Conservation (phyloP, 108 stramenopile species). For the Conticribra guillardii region DNA sequence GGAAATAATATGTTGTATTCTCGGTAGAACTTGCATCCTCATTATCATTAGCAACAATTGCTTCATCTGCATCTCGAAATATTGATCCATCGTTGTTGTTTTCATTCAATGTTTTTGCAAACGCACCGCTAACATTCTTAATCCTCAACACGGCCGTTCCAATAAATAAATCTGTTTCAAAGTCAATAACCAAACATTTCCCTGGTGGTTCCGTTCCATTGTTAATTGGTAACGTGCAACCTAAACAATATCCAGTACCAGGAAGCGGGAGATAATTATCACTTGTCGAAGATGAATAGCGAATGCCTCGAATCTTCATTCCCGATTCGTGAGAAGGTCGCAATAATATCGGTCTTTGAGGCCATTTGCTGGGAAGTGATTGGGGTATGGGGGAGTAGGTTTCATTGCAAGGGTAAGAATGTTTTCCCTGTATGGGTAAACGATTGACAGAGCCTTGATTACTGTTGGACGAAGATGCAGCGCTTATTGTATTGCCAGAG, state of each 20-base stretch:
- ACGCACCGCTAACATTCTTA: slow-evolving; percentile 21
- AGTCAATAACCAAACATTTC: slow-evolving; percentile 70
- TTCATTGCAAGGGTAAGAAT: neutral
- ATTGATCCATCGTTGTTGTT: neutral
- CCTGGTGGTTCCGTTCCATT: slow-evolving; percentile 70
- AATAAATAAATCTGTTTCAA: slow-evolving; percentile 72
- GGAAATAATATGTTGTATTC: slow-evolving; percentile 48
- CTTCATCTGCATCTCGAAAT: neutral
- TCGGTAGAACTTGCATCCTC: no score
- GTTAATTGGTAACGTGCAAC: slow-evolving; percentile 70
- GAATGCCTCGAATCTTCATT: slow-evolving; percentile 59
- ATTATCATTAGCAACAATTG: no score
- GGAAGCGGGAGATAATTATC: slow-evolving; percentile 14
- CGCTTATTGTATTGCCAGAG: no score
- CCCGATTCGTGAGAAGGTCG: slow-evolving; percentile 64
- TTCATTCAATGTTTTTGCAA: no score
- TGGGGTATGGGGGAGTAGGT: slow-evolving; percentile 8
- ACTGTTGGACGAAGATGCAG: no score
- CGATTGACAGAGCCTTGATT: no score
- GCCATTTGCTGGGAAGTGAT: slow-evolving; percentile 52
- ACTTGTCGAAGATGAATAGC: slow-evolving; percentile 44
- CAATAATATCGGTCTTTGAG: slow-evolving; percentile 64
- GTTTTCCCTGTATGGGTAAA: no score
- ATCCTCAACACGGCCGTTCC: slow-evolving; percentile 72
- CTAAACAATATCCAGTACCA: slow-evolving; percentile 42